Percentiles rank a stretch among this genome's conserved stretches.
Evolutionary conservation across 495 filamentous ascomycete species (phyloP).

Genomic region (Penicillium mononematosum): DNA sequence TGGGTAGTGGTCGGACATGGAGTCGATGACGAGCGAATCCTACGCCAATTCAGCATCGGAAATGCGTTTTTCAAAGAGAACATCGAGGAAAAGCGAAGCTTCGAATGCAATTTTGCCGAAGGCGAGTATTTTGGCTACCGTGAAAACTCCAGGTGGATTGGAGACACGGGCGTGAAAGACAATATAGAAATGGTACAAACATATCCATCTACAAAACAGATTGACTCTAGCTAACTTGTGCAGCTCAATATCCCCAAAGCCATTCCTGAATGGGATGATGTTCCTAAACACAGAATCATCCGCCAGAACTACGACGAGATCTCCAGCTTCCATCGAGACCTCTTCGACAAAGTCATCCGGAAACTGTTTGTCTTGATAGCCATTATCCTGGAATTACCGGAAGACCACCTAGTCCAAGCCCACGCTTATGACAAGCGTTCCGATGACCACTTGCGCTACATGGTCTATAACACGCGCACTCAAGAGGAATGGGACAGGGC

Average conservation of each 20-base stretch:
- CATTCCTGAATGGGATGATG: constrained; percentile 40
- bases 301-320: constrained; percentile 27
- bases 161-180: constrained; percentile 45
- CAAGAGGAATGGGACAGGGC: constrained; percentile 3
- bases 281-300: constrained; percentile 30
- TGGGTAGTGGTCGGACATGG: no score
- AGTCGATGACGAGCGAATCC: no score
- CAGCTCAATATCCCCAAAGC: constrained; percentile 51
- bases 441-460: constrained; percentile 54
- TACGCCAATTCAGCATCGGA: constrained; percentile 17
- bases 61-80: constrained; percentile 42
- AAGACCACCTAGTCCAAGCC: constrained; percentile 47
- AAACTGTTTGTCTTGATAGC: constrained; percentile 39
- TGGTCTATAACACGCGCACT: constrained; percentile 52
- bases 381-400: constrained; percentile 53
- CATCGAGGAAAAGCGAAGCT: constrained; percentile 34
- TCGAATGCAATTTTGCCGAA: constrained; percentile 44
- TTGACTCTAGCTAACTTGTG: constrained; percentile 4
- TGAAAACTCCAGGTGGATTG: constrained; percentile 44
- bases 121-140: constrained; percentile 49
- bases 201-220: neutral
- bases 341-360: constrained; percentile 21
- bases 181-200: constrained; percentile 45
- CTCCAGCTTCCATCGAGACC: constrained; percentile 24
- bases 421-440: constrained; percentile 49